Conservation (phyloP, 192 early-diverging fungal genomes). For the Podochytrium sp. region DNA sequence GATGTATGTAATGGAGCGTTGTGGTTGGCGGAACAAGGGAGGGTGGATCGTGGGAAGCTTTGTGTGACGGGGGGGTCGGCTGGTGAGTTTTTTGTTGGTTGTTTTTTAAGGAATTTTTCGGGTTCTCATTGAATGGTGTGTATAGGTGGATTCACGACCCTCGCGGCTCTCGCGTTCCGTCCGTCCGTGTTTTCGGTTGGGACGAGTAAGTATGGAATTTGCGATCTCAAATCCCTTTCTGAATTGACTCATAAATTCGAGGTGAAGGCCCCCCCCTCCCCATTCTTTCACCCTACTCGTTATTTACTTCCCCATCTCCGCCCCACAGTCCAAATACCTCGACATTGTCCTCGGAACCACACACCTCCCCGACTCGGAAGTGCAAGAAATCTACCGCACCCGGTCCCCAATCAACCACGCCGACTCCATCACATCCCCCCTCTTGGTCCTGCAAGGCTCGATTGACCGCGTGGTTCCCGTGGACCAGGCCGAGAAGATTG, state of each 20-base stretch:
- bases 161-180: conserved; percentile 69
- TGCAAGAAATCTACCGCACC: conserved; percentile 56
- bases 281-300: conserved; percentile 51
- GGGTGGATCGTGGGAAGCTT: conserved; percentile 64
- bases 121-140: background rate
- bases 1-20: conserved; percentile 76
- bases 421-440: conserved; percentile 64
- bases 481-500: conserved; percentile 76
- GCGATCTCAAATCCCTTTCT: conserved; percentile 66
- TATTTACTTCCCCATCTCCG: background rate
- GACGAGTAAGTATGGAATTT: conserved; percentile 73
- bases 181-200: conserved; percentile 74
- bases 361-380: conserved; percentile 17
- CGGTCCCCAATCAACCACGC: conserved; percentile 69
- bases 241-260: conserved; percentile 87
- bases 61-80: conserved; percentile 72
- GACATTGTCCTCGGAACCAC: conserved; percentile 61
- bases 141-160: conserved; percentile 61
- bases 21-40: conserved; percentile 57
- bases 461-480: conserved; percentile 80
- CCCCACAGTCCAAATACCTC: conserved; percentile 27
- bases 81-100: conserved; percentile 34
- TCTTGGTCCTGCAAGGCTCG: conserved; percentile 73
- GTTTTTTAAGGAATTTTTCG: background rate
- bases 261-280: conserved; percentile 12